phyloP scores from a whole-genome alignment of 2,329 filamentous ascomycete genomes.

The Alternaria postmessia region DNA sequence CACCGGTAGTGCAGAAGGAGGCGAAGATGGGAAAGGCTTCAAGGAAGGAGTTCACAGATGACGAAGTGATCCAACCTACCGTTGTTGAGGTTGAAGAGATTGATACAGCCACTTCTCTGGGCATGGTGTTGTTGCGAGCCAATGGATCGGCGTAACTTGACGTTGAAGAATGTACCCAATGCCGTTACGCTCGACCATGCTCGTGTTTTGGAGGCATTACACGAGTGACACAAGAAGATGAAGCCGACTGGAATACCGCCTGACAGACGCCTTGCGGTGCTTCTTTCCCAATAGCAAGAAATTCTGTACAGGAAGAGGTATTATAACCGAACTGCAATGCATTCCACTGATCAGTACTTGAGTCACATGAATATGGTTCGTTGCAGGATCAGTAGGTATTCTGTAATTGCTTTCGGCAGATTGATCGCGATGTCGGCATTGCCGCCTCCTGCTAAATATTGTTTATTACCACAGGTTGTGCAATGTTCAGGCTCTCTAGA shows the following conservation, averaged over 20 bases:
- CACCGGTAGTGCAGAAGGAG: constrained; percentile 27
- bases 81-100: constrained; percentile 14
- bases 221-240: constrained; percentile 2
- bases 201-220: background rate
- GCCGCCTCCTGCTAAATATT: background rate
- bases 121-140: constrained; percentile 30
- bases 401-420: background rate
- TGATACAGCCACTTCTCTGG: constrained; percentile 13
- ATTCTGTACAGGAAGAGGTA: background rate
- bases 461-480: background rate
- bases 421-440: background rate
- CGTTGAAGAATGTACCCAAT: background rate
- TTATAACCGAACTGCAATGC: background rate
- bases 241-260: constrained; percentile 5
- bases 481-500: background rate
- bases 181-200: constrained; percentile 11
- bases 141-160: constrained; percentile 24
- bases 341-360: constrained; percentile 4
- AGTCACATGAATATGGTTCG: background rate
- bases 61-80: constrained; percentile 16
- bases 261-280: constrained; percentile 15
- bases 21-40: constrained; percentile 6
- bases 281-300: background rate
- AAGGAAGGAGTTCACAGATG: constrained; percentile 12
- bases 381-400: background rate